Conservation (phyloP, 2,329 filamentous ascomycete species). For the Ceratocystis eucalypticola region DNA sequence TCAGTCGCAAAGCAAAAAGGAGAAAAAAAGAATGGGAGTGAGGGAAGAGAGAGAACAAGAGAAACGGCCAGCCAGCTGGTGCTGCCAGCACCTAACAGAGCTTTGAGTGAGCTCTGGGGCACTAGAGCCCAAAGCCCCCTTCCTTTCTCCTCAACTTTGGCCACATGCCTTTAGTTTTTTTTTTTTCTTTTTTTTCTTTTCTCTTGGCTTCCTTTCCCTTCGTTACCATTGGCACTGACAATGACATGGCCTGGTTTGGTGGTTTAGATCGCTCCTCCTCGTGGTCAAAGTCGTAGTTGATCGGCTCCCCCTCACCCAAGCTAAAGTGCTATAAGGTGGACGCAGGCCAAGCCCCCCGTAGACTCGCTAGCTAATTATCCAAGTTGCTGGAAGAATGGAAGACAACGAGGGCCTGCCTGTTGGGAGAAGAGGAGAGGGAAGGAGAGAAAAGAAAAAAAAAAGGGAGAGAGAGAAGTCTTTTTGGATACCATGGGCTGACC, state of each 20-base stretch:
- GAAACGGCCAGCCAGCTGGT: neutral
- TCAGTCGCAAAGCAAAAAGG: neutral
- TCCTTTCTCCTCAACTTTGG: neutral
- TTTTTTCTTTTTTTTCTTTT: neutral
- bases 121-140: neutral
- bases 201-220: neutral
- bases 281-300: neutral
- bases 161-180: neutral
- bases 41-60: conserved; percentile 1
- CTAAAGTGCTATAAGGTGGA: too few species aligned
- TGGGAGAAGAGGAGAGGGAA: neutral
- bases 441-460: neutral
- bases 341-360: neutral
- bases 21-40: neutral
- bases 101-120: too few species aligned
- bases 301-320: too few species aligned
- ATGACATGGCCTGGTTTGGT: neutral
- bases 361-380: neutral
- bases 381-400: neutral
- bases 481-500: too few species aligned
- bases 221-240: neutral
- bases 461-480: neutral
- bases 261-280: neutral
- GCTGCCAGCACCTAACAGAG: too few species aligned
- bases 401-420: neutral